phyloP scores from a whole-genome alignment of 495 filamentous ascomycete species.

The Tirmania nivea region DNA sequence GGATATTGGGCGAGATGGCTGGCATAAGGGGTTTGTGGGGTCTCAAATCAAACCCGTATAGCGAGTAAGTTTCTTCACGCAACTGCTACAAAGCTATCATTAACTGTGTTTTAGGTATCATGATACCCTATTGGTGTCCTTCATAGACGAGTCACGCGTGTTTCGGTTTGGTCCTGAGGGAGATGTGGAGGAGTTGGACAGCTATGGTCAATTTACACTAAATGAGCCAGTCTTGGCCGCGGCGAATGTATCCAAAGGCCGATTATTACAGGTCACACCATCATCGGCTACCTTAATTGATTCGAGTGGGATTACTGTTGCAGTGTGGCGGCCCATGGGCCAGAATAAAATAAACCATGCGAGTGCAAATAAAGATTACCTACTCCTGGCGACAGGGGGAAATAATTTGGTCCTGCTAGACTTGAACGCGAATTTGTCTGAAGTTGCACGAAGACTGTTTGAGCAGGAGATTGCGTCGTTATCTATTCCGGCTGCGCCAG shows the following conservation, averaged over 20 bases:
- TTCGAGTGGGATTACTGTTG: constrained; percentile 42
- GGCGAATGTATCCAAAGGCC: constrained; percentile 35
- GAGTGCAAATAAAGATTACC: constrained; percentile 42
- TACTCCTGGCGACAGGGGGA: constrained; percentile 57
- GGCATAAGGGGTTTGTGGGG: constrained; percentile 51
- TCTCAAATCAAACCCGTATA: constrained; percentile 19
- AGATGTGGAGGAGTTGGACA: constrained; percentile 65
- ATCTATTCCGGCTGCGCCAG: constrained; percentile 32
- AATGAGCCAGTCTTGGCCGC: constrained; percentile 53
- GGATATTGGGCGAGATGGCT: constrained; percentile 57
- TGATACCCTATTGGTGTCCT: constrained; percentile 60
- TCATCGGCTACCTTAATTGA: constrained; percentile 41
- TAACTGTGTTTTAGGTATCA: constrained; percentile 14
- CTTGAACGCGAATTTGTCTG: constrained; percentile 33
- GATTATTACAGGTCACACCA: constrained; percentile 60
- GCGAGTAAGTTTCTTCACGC: constrained; percentile 1
- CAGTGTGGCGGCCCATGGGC: constrained; percentile 42
- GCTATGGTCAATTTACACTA: constrained; percentile 46
- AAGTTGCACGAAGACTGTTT: constrained; percentile 36
- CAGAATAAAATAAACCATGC: constrained; percentile 49
- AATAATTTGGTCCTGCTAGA: constrained; percentile 42
- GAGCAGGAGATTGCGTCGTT: constrained; percentile 59
- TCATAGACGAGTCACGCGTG: constrained; percentile 61
- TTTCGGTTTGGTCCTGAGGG: constrained; percentile 56
- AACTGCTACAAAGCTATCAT: constrained; percentile 21